Percentiles rank a stretch among this genome's conserved stretches.
phyloP scores from a whole-genome alignment of 208 protist genomes.

The Novymonas esmeraldas region DNA sequence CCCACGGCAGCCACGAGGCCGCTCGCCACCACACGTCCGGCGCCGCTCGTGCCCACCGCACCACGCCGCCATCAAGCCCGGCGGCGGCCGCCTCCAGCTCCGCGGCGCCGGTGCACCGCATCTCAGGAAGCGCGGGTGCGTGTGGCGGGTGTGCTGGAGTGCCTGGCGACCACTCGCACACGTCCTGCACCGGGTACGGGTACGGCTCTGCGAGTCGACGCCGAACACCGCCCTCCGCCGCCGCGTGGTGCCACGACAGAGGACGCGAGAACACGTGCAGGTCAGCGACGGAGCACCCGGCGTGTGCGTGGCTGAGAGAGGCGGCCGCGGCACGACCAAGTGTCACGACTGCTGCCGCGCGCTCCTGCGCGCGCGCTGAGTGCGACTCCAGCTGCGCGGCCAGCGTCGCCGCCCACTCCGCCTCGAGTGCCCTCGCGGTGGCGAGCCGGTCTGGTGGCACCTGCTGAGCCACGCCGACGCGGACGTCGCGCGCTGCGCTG shows the following conservation, averaged over 20 bases:
- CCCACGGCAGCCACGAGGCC: constrained; percentile 31
- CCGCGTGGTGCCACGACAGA: neutral
- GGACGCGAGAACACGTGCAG: neutral
- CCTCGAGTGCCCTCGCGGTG: neutral
- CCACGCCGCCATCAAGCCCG: neutral
- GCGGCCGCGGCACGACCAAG: neutral
- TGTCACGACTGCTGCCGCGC: neutral
- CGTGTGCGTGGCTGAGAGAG: neutral
- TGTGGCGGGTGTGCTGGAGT: neutral
- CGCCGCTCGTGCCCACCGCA: neutral
- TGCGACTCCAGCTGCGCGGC: neutral
- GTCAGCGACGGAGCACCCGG: neutral
- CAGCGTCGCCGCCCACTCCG: neutral
- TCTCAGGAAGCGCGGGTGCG: neutral
- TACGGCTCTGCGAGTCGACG: neutral
- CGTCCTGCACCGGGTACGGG: constrained; percentile 3
- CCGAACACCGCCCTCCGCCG: neutral
- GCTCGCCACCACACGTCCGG: constrained; percentile 11
- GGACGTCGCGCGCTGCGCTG: no score
- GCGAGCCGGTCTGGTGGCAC: no score
- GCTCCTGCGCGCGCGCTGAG: neutral
- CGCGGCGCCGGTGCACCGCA: neutral
- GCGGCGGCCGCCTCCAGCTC: neutral
- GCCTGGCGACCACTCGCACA: neutral
- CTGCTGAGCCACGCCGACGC: no score